Evolutionary conservation across 345 rosid genomes (phyloP), one percentile per base, ranked within the genome.

Genomic region (Eucalyptus caleyi): DNA sequence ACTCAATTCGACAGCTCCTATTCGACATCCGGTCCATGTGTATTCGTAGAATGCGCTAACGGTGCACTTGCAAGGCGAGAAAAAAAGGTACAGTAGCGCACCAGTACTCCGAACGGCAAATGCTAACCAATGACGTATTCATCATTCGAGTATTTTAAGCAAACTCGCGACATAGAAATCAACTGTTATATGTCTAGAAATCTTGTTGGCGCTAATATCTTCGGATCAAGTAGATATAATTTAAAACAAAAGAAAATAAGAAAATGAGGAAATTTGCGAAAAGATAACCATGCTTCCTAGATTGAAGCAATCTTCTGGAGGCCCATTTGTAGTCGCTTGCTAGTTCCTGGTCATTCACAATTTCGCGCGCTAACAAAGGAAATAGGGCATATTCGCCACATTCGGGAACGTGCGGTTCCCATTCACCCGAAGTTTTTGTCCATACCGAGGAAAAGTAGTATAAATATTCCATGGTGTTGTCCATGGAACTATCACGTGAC

Each of bases 401-500:
- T 6, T 72, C 1, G 45, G 16, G 30, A 77, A 42, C 5, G 16
- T 77, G 27, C 47, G 83, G 83, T 37, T 77, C 83, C 45, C 83
- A 77, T 40, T 37, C 83, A 6, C 30, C 83, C 1, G 6, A 21
- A 77, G 27, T 44, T 37, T 77, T 32, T 21, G 47, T 21, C 15
- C 83, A 9, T 37, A 37, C 11, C 0, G 0, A 65, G 77, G 6
- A 65, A 65, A n/a, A 1, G 9, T 7, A 8, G 1, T 15, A 15
- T n/a, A 65, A 1, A 65, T n/a, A n/a, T 65, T n/a, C 19, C 11
- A n/a, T n/a, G 3, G 2, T 1, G 11, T 18, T 7, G 34, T 15
- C 3, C 21, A 16, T n/a, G 19, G 4, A n/a, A 7, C 2, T 2
- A 7, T 62, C 34, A 7, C 4, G 34, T 2, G 13, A 10, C 1